Evolutionary conservation across 345 rosid genomes (phyloP).

Genomic region (Eucalyptus curtisii): DNA sequence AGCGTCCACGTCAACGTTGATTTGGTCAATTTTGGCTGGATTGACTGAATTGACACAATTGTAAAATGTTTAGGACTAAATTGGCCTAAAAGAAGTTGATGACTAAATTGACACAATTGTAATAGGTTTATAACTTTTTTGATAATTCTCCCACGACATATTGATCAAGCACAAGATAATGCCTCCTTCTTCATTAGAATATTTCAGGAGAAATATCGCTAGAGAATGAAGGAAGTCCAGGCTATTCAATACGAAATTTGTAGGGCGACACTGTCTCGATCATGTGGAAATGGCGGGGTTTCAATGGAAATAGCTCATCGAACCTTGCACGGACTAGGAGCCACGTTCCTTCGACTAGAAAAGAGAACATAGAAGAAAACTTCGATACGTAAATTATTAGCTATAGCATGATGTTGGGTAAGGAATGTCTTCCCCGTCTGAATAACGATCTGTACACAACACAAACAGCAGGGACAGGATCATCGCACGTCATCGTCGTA

Average conservation of each 20-base stretch:
- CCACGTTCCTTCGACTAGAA: neutral
- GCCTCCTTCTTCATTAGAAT: neutral
- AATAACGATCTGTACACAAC: neutral
- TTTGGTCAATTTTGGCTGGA: accelerated
- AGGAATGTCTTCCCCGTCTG: neutral
- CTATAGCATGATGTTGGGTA: neutral
- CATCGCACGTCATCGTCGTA: neutral
- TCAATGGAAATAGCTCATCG: no score
- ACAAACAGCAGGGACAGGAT: neutral
- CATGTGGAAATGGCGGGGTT: no score
- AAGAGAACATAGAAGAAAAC: no score
- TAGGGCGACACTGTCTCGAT: no score
- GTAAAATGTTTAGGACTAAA: accelerated
- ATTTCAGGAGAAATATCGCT: neutral
- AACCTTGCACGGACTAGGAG: no score
- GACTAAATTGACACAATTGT: accelerated
- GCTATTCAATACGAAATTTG: neutral
- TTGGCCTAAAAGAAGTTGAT: accelerated
- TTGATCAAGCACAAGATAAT: neutral
- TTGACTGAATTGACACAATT: accelerated
- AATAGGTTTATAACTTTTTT: accelerated
- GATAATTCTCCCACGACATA: accelerated
- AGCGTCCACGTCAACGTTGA: accelerated
- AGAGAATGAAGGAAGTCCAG: neutral
- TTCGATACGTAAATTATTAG: neutral